A percentile compares a stretch with the other conserved stretches of the same genome.
phyloP scores from a whole-genome alignment of 352 stramenopile species.

The Pythium apleroticum region DNA sequence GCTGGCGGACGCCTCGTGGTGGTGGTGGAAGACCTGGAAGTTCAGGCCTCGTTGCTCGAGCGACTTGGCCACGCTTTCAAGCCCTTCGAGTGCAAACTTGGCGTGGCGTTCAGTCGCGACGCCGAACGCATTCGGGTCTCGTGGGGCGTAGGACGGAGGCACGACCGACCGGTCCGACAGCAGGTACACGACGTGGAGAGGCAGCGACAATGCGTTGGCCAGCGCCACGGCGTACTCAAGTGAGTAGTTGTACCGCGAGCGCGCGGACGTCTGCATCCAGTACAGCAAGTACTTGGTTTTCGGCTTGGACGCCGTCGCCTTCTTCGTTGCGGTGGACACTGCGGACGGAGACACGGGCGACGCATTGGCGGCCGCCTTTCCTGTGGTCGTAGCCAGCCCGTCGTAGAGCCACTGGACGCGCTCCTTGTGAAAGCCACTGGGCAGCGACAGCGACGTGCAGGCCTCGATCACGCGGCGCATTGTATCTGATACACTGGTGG shows the following conservation, averaged over 20 bases:
- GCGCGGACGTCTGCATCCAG: slow-evolving; percentile 88
- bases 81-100: slow-evolving; percentile 71
- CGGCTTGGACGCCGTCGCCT: neutral
- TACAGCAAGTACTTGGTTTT: slow-evolving; percentile 61
- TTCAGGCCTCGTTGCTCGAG: slow-evolving; percentile 50
- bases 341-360: neutral
- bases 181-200: slow-evolving; percentile 76
- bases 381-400: slow-evolving; percentile 28
- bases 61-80: slow-evolving; percentile 42
- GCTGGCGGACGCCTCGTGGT: slow-evolving; percentile 18
- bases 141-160: slow-evolving; percentile 12
- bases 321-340: slow-evolving; percentile 11
- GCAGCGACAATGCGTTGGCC: slow-evolving; percentile 60
- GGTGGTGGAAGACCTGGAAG: slow-evolving; percentile 67
- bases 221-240: slow-evolving; percentile 75
- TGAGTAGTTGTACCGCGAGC: slow-evolving; percentile 80
- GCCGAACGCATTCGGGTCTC: slow-evolving; percentile 63
- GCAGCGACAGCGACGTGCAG: slow-evolving; percentile 39
- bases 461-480: slow-evolving; percentile 55
- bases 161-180: slow-evolving; percentile 59
- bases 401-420: slow-evolving; percentile 79
- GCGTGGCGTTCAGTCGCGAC: slow-evolving; percentile 72
- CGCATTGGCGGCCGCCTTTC: neutral
- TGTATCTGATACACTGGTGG: neutral
- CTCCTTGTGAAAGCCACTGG: slow-evolving; percentile 60